Evolutionary conservation across 2,329 filamentous ascomycete species (phyloP).

Genomic region (Penicillium sp.): DNA sequence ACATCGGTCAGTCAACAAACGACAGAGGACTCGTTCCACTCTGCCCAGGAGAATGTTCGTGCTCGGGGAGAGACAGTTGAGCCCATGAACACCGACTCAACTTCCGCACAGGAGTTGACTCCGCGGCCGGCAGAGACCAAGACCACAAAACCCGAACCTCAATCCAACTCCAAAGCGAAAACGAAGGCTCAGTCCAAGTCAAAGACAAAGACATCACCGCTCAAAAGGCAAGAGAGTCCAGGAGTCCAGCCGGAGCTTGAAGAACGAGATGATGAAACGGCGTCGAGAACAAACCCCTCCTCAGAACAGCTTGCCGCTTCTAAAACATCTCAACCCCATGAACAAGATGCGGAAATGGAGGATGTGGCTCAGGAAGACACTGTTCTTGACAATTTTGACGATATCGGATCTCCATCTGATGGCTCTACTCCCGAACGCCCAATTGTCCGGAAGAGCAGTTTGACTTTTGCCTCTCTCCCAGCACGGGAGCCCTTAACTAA

Average conservation of each 20-base stretch:
- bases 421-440: conserved; percentile 51
- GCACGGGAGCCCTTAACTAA: conserved; percentile 83
- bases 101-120: conserved; percentile 14
- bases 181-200: background rate
- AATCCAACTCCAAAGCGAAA: too few relatives aligned
- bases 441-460: conserved; percentile 82
- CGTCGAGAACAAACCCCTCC: conserved; percentile 11
- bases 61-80: conserved; percentile 35
- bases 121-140: background rate
- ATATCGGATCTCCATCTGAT: conserved; percentile 46
- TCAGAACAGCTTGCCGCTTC: conserved; percentile 13
- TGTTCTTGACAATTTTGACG: conserved; percentile 38
- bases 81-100: conserved; percentile 31
- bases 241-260: conserved; percentile 4
- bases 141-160: too few relatives aligned
- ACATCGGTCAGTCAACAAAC: conserved; percentile 35
- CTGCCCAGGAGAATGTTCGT: conserved; percentile 38
- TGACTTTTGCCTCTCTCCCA: conserved; percentile 88
- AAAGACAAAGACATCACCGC: background rate
- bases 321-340: conserved; percentile 6
- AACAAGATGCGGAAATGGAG: conserved; percentile 20
- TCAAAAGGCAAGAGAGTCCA: conserved; percentile 4
- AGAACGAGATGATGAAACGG: conserved; percentile 9
- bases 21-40: conserved; percentile 45
- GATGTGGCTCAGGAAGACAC: conserved; percentile 28